phyloP scores from a whole-genome alignment of 2,329 filamentous ascomycete species.

The Juglanconis sp. region DNA sequence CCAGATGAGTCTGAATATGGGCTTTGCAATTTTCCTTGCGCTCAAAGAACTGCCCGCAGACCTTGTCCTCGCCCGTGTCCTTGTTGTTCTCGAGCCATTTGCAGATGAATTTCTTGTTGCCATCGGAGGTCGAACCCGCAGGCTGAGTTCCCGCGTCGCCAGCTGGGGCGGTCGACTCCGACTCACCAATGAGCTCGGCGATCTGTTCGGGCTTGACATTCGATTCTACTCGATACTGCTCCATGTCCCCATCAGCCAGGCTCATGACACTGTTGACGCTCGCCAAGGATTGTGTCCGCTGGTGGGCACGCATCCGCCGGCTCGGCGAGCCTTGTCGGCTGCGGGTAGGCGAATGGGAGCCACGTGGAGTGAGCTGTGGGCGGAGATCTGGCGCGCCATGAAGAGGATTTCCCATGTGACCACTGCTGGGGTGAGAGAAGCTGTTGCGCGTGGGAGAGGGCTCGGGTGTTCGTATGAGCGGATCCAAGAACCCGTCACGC shows the following conservation, averaged over 20 bases:
- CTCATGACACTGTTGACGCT: conserved; percentile 19
- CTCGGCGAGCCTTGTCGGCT: background rate
- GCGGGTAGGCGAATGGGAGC: conserved; percentile 12
- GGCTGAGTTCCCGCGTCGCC: background rate
- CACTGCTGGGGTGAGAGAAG: conserved; percentile 15
- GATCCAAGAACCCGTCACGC: conserved; percentile 8
- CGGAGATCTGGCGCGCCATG: conserved; percentile 15
- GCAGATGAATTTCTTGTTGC: conserved; percentile 18
- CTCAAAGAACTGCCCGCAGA: conserved; percentile 88
- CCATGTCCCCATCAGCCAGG: conserved; percentile 18
- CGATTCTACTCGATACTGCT: conserved; percentile 18
- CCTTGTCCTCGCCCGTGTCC: conserved; percentile 35
- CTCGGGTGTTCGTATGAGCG: conserved; percentile 14
- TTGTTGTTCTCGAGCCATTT: conserved; percentile 15
- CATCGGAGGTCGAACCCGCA: background rate
- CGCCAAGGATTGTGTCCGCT: conserved; percentile 15
- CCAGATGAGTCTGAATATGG: conserved; percentile 95
- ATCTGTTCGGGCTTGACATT: conserved; percentile 18
- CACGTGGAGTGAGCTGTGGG: conserved; percentile 9
- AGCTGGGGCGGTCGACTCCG: conserved; percentile 1
- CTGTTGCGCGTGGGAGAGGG: conserved; percentile 16
- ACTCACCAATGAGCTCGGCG: conserved; percentile 17
- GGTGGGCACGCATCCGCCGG: conserved; percentile 17
- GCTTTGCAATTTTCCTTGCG: conserved; percentile 98
- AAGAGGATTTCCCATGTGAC: conserved; percentile 7